Evolutionary conservation across 345 rosid species (phyloP).

Genomic region (Eucalyptus tenuipes): DNA sequence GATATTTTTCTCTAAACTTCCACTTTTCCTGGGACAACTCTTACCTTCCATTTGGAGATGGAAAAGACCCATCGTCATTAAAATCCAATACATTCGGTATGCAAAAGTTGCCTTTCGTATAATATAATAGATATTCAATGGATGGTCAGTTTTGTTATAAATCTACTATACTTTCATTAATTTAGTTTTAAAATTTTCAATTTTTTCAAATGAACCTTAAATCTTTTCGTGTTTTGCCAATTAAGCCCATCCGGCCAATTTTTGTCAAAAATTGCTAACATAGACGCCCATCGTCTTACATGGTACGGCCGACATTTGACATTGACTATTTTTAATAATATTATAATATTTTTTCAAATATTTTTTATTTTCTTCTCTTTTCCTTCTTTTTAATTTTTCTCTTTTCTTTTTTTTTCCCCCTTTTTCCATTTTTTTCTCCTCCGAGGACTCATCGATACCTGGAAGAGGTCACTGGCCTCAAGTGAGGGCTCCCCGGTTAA

Average conservation of each 20-base stretch:
- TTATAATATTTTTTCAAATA: too few relatives aligned
- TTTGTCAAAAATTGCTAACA: too few relatives aligned
- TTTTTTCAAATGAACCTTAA: too few relatives aligned
- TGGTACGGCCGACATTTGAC: fast-evolving
- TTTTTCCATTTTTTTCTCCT: too few relatives aligned
- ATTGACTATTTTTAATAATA: too few relatives aligned
- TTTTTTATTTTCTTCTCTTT: too few relatives aligned
- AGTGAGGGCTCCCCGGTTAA: too few relatives aligned
- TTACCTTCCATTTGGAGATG: neutral
- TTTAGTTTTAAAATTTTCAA: fast-evolving
- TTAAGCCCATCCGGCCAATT: fast-evolving
- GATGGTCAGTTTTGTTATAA: neutral
- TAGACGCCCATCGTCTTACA: fast-evolving
- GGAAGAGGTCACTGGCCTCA: fast-evolving
- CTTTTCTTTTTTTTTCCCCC: fast-evolving
- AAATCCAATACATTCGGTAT: neutral
- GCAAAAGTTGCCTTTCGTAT: neutral
- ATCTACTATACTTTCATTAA: too few relatives aligned
- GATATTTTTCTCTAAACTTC: neutral
- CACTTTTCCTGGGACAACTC: neutral
- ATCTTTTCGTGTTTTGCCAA: too few relatives aligned
- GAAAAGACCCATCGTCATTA: neutral
- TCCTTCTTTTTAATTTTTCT: too few relatives aligned
- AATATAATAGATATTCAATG: neutral
- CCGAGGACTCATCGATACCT: fast-evolving